Evolutionary conservation across 345 rosid species (phyloP).

Genomic region (Eucalyptus tenuipes): DNA sequence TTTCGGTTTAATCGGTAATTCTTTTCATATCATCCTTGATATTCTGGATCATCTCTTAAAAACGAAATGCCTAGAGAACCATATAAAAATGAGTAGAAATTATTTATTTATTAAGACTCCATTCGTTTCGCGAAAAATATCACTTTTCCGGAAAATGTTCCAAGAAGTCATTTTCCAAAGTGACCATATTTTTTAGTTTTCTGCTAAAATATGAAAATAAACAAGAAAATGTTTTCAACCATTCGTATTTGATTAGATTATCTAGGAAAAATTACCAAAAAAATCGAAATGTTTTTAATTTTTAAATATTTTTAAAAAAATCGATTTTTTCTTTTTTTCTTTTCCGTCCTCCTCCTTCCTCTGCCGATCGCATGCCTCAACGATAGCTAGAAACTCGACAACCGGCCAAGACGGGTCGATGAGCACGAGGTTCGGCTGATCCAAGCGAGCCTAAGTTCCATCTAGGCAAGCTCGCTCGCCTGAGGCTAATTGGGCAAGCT

Average conservation of each 20-base stretch:
- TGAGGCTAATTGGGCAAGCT: no score
- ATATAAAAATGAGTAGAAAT: not conserved
- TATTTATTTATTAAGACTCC: not conserved
- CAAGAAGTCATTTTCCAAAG: no score
- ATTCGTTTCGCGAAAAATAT: accelerated
- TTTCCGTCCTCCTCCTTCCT: not conserved
- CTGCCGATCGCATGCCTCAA: accelerated
- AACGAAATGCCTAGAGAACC: not conserved
- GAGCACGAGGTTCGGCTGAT: accelerated
- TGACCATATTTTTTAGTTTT: no score
- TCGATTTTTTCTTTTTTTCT: accelerated
- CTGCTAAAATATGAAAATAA: accelerated
- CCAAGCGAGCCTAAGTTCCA: accelerated
- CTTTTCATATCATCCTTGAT: not conserved
- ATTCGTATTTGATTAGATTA: no score
- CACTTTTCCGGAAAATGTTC: no score
- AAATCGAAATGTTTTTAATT: no score
- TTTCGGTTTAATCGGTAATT: not conserved
- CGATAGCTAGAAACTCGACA: accelerated
- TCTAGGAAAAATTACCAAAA: no score
- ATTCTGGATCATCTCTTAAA: not conserved
- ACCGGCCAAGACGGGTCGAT: accelerated
- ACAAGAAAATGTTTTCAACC: no score
- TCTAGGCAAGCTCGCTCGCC: no score
- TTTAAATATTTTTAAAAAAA: no score